Conservation (phyloP, 2,329 filamentous ascomycete genomes). For the Myotisia sp. region DNA sequence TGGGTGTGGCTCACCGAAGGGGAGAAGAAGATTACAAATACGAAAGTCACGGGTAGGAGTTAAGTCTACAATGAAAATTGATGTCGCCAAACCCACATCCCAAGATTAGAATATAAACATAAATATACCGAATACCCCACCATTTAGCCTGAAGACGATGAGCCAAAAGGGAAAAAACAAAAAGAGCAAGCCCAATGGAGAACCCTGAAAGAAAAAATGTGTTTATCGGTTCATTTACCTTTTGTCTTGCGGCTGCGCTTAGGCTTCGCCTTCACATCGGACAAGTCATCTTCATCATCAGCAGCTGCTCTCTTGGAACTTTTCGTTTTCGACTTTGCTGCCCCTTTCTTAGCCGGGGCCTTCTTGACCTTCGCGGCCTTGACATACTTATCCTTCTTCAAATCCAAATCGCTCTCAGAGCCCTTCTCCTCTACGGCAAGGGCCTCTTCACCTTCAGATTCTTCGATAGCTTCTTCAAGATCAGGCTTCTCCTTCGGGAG, state of each 20-base stretch:
- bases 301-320: slow-evolving; percentile 22
- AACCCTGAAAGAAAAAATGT: not conserved
- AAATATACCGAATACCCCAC: no score
- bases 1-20: no score
- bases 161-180: no score
- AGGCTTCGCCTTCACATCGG: slow-evolving; percentile 39
- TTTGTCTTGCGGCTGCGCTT: slow-evolving; percentile 8
- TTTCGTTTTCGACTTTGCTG: slow-evolving; percentile 15
- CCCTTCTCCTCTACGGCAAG: slow-evolving; percentile 40
- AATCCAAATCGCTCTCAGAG: slow-evolving; percentile 62
- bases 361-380: slow-evolving; percentile 69
- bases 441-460: slow-evolving; percentile 65
- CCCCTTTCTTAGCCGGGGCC: slow-evolving; percentile 17
- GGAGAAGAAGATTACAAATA: no score
- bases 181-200: no score
- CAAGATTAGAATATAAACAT: no score
- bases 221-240: not conserved
- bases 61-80: no score
- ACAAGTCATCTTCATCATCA: slow-evolving; percentile 22
- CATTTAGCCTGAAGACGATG: no score
- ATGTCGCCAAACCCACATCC: no score
- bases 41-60: no score
- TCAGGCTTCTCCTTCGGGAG: slow-evolving; percentile 66
- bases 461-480: slow-evolving; percentile 89
- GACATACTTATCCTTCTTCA: slow-evolving; percentile 93